phyloP scores from a whole-genome alignment of 306 rosid species.

The Dryas drummondii region DNA sequence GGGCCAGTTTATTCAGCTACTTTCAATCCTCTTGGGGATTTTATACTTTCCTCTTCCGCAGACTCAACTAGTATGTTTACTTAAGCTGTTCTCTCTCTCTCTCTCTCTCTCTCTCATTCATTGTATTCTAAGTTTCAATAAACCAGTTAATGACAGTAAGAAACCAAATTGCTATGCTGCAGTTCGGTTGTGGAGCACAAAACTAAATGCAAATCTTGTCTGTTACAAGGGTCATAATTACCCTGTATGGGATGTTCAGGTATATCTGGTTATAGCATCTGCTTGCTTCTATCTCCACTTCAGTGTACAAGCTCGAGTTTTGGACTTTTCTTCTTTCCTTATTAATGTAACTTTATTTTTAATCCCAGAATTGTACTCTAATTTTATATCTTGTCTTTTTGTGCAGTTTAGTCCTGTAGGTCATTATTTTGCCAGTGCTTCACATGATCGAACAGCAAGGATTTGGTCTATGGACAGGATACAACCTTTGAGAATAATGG shows the following conservation, averaged over 20 bases:
- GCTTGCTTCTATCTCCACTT: neutral
- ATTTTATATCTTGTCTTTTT: slow-evolving; percentile 22
- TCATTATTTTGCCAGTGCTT: slow-evolving; percentile 93
- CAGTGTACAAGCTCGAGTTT: neutral
- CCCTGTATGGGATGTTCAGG: slow-evolving; percentile 99
- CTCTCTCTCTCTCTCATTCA: slow-evolving; percentile 21
- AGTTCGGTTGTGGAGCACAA: slow-evolving; percentile 96
- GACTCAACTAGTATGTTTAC: slow-evolving; percentile 74
- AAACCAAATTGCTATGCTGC: slow-evolving; percentile 36
- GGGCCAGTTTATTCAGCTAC: slow-evolving; percentile 92
- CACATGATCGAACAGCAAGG: slow-evolving; percentile 98
- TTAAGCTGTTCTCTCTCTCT: slow-evolving; percentile 9
- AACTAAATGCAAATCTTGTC: slow-evolving; percentile 84
- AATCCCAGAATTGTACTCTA: neutral
- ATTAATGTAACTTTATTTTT: neutral
- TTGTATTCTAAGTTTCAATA: neutral
- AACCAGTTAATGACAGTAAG: neutral
- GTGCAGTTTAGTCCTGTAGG: slow-evolving; percentile 95
- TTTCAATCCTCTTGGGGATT: slow-evolving; percentile 90
- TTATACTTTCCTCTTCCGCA: slow-evolving; percentile 85
- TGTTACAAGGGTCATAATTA: slow-evolving; percentile 99
- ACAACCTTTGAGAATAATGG: slow-evolving; percentile 92
- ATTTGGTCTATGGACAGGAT: slow-evolving; percentile 95
- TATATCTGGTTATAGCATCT: slow-evolving; percentile 29
- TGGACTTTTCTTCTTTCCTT: neutral